A percentile compares a stretch with the other conserved stretches of the same genome.
These are phyloP conservation scores for Mortierella sp. DNA, from an alignment of 371 early-diverging fungal species.

Conservation along the genomic window DNA sequence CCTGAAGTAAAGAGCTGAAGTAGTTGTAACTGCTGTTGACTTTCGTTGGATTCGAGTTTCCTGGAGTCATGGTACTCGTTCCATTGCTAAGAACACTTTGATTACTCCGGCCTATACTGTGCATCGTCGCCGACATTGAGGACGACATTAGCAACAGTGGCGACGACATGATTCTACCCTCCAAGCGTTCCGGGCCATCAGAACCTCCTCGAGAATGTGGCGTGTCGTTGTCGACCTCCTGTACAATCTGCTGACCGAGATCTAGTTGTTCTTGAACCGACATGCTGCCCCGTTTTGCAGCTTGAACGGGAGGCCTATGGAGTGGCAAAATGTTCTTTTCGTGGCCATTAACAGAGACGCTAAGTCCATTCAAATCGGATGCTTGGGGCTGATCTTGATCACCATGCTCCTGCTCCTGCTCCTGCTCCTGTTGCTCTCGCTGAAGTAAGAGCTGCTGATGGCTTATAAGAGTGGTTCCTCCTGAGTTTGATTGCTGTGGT, in stretches of 20 bases:
- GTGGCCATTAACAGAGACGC: conserved; percentile 47
- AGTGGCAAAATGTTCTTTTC: conserved; percentile 41
- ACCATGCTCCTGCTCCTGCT: conserved; percentile 5
- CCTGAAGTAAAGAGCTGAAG: conserved; percentile 45
- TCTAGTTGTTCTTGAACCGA: conserved; percentile 53
- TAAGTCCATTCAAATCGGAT: conserved; percentile 19
- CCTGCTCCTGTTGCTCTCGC: conserved; percentile 26
- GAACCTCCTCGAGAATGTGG: conserved; percentile 19
- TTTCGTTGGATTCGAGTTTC: conserved; percentile 43
- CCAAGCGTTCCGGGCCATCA: conserved; percentile 22
- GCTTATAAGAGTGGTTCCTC: conserved; percentile 28
- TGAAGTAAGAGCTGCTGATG: conserved; percentile 35
- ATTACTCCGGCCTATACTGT: conserved; percentile 33
- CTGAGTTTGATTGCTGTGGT: conserved; percentile 32
- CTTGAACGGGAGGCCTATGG: conserved; percentile 24
- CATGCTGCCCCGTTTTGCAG: conserved; percentile 28
- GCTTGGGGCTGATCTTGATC: not conserved
- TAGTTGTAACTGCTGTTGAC: conserved; percentile 44
- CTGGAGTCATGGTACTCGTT: conserved; percentile 45
- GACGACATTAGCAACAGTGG: conserved; percentile 49
- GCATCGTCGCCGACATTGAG: conserved; percentile 48
- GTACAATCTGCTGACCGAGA: conserved; percentile 48
- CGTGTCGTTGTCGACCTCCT: conserved; percentile 31
- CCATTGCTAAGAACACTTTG: conserved; percentile 50
- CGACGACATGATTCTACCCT: conserved; percentile 22